Base-by-base conservation (phyloP, 2,329 filamentous ascomycete genomes). In the Chrysosphaeria jannelii region DNA sequence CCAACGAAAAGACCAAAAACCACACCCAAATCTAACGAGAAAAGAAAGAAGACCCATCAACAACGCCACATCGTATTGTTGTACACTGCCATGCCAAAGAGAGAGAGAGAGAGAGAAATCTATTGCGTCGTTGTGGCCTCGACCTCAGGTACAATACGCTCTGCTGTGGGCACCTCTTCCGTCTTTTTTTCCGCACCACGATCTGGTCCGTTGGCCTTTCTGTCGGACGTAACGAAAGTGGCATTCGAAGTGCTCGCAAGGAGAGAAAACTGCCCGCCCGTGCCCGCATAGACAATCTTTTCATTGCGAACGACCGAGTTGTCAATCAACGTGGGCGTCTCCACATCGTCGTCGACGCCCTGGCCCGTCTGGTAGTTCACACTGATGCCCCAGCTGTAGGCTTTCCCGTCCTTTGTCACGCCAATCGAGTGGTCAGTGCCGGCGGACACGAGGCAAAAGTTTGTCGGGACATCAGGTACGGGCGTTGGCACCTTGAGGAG, bases 211-310 rank as follows among this genome's bases (percentile, higher is more conserved):
- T n/a, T n/a, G n/a, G n/a, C n/a, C n/a, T n/a, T n/a, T n/a, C n/a
- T n/a, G n/a, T n/a, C n/a, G n/a, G n/a, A n/a, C n/a, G n/a, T n/a
- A n/a, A n/a, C n/a, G n/a, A n/a, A n/a, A n/a, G n/a, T n/a, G n/a
- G n/a, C n/a, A n/a, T n/a, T n/a, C n/a, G n/a, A n/a, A n/a, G n/a
- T n/a, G 25, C 54, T 53, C 7, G 53, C 50, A n/a, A 74, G 35
- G 13, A 74, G 45, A 2, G 65, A 69, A 41, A 63, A 91, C 39
- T 91, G 79, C 5, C 78, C 78, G 32, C 81, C 79, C n/a, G 69
- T 69, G 20, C 72, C 74, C n/a, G 71, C 72, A 44, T 57, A 75
- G 16, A 64, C 53, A 20, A 91, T 53, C 41, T 66, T 63, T 45
- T 69, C 66, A 20, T 61, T 72, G 14, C 64, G 57, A 14, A 85